These are phyloP conservation scores for baker's yeast (Saccharomyces cerevisiae) DNA, from an alignment of 805 yeast genomes.

Conservation along the genomic window DNA sequence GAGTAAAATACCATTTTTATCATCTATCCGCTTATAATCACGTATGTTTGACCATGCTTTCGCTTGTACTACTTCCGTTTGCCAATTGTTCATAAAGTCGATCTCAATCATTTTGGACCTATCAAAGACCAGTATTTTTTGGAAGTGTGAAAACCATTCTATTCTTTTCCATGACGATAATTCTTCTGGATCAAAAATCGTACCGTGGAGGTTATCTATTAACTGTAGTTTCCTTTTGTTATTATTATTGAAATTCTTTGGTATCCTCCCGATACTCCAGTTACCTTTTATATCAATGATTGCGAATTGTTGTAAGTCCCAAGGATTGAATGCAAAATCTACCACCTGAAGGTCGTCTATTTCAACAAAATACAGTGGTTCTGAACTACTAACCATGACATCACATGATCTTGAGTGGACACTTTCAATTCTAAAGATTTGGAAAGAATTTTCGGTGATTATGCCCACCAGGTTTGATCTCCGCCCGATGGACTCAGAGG, in stretches of 20 bases:
- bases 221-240: constrained; percentile 9
- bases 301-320: constrained; percentile 33
- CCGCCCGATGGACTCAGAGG: constrained; percentile 17
- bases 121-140: constrained; percentile 31
- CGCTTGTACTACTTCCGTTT: constrained; percentile 37
- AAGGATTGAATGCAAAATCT: constrained; percentile 40
- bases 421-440: constrained; percentile 27
- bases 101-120: constrained; percentile 37
- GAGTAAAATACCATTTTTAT: constrained; percentile 40
- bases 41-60: constrained; percentile 46
- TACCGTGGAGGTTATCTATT: constrained; percentile 12
- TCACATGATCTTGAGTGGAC: constrained; percentile 6
- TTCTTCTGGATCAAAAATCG: constrained; percentile 40
- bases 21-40: constrained; percentile 35
- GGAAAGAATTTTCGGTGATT: constrained; percentile 32
- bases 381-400: constrained; percentile 15
- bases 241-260: constrained; percentile 6
- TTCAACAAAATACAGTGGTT: constrained; percentile 17
- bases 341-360: constrained; percentile 34
- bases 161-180: constrained; percentile 49
- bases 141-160: constrained; percentile 35
- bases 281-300: constrained; percentile 47
- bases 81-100: constrained; percentile 26
- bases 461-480: constrained; percentile 30
- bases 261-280: constrained; percentile 37